Conservation (phyloP, 495 filamentous ascomycete species). For the Cercophora scortea region DNA sequence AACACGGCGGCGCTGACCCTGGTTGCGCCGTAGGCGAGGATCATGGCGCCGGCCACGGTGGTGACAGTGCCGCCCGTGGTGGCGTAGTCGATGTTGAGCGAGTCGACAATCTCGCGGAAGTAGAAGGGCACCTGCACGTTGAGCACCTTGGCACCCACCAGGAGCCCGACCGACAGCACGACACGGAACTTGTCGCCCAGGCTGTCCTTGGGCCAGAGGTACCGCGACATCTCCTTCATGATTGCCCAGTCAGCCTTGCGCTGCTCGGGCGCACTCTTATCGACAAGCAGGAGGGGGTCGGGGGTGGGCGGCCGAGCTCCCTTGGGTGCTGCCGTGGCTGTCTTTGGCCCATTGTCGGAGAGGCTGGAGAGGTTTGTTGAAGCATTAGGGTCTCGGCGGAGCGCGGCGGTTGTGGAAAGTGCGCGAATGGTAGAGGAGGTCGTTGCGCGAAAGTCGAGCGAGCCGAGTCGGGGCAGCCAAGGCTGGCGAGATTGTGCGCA, state of each 20-base stretch:
- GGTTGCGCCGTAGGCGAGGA: slow-evolving; percentile 82
- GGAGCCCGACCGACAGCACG: slow-evolving; percentile 65
- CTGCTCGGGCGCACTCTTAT: slow-evolving; percentile 70
- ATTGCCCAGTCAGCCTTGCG: slow-evolving; percentile 97
- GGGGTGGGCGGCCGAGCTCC: slow-evolving; percentile 1
- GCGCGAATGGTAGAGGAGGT: slow-evolving; percentile 8
- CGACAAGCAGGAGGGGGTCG: slow-evolving; percentile 27
- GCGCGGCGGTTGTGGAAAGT: slow-evolving; percentile 14
- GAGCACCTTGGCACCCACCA: slow-evolving; percentile 87
- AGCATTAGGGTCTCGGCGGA: neutral
- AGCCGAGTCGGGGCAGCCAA: neutral
- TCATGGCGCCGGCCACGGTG: slow-evolving; percentile 84
- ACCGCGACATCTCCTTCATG: slow-evolving; percentile 92
- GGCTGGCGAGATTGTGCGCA: neutral
- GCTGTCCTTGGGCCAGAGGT: slow-evolving; percentile 94
- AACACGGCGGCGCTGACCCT: slow-evolving; percentile 81
- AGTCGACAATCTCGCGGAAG: slow-evolving; percentile 95
- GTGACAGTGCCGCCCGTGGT: slow-evolving; percentile 75
- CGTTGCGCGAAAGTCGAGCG: neutral
- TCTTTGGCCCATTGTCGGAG: slow-evolving; percentile 1
- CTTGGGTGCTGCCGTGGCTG: neutral
- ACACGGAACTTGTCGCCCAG: slow-evolving; percentile 78
- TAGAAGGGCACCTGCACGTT: slow-evolving; percentile 99
- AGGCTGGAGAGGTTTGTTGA: neutral
- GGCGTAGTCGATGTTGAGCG: slow-evolving; percentile 91